Evolutionary conservation across 2,329 filamentous ascomycete species (phyloP), one percentile per base, ranked within the genome.

Genomic region (Ophioceras dolichostomum): DNA sequence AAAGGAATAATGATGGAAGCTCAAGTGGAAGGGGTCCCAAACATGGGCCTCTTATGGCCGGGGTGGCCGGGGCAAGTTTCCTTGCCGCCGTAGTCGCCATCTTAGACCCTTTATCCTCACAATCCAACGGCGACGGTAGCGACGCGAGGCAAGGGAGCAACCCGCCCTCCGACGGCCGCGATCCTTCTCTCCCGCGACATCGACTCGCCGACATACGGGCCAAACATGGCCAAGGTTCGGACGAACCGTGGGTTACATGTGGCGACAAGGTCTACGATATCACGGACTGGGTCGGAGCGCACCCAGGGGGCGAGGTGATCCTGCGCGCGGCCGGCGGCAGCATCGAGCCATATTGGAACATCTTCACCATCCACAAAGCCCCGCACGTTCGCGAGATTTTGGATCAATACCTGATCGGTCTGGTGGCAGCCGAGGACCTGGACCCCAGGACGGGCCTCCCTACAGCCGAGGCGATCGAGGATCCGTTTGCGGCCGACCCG

Each of bases 311-410:
- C 30, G 71, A 79, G 37, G 74, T 83, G 12, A 83, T 83, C 41
- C 60, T 82, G 8, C 67, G 72, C 21, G 78, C 78, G 2, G 76
- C 74, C 1, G 78, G 78, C 4, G 69, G 71, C 27, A 70, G 68
- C 38, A 70, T 83, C 35, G 77, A 83, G 36, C 68, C 71, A 0
- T 82, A 80, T 55, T 83, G 78, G 78, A 63, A 79, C 41, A 79
- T 83, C 37, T 83, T 83, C 50, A 64, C 68, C 33, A 81, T 82
- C 41, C 78, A 83, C 59, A 76, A 81, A 51, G 65, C 68, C 14
- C 62, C 72, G 30, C 72, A 82, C 41, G 75, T 82, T 5, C 67
- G 68, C 41, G 73, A 79, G 36, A 77, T 82, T 29, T 60, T 83
- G 1, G 64, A 73, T n/a, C 67, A 75, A 45, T 83, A 76, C 48